Percentiles rank a stretch among this genome's conserved stretches.
These are phyloP conservation scores for Serendipita sp. DNA, from an alignment of 768 basidiomycete genomes.

Conservation along the genomic window DNA sequence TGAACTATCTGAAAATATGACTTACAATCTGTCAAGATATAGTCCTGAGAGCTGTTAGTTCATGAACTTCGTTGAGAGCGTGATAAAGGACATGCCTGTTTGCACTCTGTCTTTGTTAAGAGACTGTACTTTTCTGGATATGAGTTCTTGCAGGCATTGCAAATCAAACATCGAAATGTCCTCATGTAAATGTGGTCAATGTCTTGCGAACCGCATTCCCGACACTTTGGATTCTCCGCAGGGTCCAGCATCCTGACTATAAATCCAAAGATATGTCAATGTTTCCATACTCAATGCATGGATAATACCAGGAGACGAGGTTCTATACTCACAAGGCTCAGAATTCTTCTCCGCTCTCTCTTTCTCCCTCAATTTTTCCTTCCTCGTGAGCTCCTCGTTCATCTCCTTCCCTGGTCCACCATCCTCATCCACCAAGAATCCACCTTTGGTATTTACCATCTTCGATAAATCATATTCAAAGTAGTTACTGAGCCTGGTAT, in stretches of 20 bases:
- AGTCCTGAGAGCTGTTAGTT: neutral
- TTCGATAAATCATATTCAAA: conserved; percentile 96
- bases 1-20: neutral
- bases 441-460: conserved; percentile 93
- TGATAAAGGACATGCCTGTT: conserved; percentile 45
- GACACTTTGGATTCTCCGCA: conserved; percentile 63
- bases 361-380: conserved; percentile 68
- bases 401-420: conserved; percentile 32
- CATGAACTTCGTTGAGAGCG: neutral
- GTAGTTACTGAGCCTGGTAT: conserved; percentile 60
- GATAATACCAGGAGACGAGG: neutral
- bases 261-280: conserved; percentile 4
- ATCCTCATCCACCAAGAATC: conserved; percentile 85
- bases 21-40: neutral
- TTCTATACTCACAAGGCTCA: conserved; percentile 48
- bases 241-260: conserved; percentile 68
- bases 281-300: neutral
- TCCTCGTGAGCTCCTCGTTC: conserved; percentile 55
- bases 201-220: conserved; percentile 73
- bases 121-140: conserved; percentile 86
- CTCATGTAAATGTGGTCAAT: conserved; percentile 71
- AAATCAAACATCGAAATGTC: conserved; percentile 73
- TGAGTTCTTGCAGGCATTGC: conserved; percentile 79
- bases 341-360: conserved; percentile 57
- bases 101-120: conserved; percentile 96